Base-by-base conservation (phyloP, 2,329 filamentous ascomycete species). In the Neonectria magnoliae region DNA sequence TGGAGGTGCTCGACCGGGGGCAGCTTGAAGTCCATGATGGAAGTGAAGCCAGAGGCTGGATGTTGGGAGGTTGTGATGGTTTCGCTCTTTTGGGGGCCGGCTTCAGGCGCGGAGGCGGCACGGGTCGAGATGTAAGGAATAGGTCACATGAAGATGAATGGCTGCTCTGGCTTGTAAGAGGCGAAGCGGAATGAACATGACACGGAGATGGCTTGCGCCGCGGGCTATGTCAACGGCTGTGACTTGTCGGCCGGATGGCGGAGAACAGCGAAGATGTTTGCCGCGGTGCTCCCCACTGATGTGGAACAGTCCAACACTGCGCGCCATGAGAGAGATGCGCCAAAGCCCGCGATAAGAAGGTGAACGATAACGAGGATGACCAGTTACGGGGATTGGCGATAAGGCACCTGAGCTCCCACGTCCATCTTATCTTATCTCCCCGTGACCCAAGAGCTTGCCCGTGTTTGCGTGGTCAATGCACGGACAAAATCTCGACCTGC, bases 1-100 rank as follows among this genome's bases (percentile, higher is more conserved):
- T 84, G 81, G 42, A 97, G 81, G 14, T 81, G 79, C 50, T 82
- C 76, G 72, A 90, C 82, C 29, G 84, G 76, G 13, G 92, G 92
- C 7, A 96, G 73, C 14, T 69, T 20, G 38, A 42, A 42, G 13
- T 38, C 41, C 71, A 76, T 76, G 58, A 14, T 71, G 52, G 54
- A 54, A 36, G n/a, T 22, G 10, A 8, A 16, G 42, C 25, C 25
- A 25, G 10, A 8, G 2, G 42, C 10, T 45, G 18, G 42, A 16
- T 3, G 11, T 20, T 22, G 42, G 42, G 42, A 27, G 16, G 36
- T 55, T 42, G n/a, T 57, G 36, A 59, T 22, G 14, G 48, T n/a
- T n/a, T 55, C 47, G 41, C 18, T 33, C 33, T n/a, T 50, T 31
- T 44, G 25, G 56, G 22, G 38, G 29, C 11, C 55, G 36, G 36